phyloP scores from a whole-genome alignment of 2,329 filamentous ascomycete species.

The Diplodia seriata region DNA sequence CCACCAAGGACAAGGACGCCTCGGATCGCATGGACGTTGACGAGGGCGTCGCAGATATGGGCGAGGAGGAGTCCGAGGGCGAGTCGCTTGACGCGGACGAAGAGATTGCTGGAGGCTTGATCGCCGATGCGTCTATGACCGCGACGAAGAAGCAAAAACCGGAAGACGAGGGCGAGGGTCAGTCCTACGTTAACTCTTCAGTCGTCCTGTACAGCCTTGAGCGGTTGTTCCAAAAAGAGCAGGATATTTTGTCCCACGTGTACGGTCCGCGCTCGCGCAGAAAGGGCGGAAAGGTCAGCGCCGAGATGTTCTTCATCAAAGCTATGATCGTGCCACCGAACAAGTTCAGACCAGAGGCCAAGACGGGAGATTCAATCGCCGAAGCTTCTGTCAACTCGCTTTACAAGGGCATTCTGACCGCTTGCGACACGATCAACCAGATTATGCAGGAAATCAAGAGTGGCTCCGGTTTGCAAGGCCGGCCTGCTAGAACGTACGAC shows the following conservation, averaged over 20 bases:
- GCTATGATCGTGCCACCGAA: slow-evolving; percentile 90
- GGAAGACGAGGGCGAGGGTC: slow-evolving; percentile 51
- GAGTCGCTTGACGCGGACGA: slow-evolving; percentile 51
- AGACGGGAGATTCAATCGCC: slow-evolving; percentile 80
- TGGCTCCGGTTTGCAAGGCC: slow-evolving; percentile 48
- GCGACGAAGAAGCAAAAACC: slow-evolving; percentile 51
- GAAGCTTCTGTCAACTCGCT: slow-evolving; percentile 88
- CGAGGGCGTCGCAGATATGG: slow-evolving; percentile 74
- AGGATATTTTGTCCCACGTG: slow-evolving; percentile 81
- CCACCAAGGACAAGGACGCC: slow-evolving; percentile 55
- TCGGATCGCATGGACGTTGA: slow-evolving; percentile 61
- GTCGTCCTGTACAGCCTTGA: slow-evolving; percentile 82
- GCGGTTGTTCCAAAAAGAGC: slow-evolving; percentile 85
- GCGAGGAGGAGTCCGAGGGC: slow-evolving; percentile 37
- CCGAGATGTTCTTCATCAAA: slow-evolving; percentile 94
- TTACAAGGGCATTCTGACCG: slow-evolving; percentile 82
- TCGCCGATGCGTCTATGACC: slow-evolving; percentile 33
- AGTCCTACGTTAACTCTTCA: slow-evolving; percentile 80
- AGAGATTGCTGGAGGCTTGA: slow-evolving; percentile 42
- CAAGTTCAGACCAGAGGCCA: slow-evolving; percentile 84
- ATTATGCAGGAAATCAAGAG: slow-evolving; percentile 73
- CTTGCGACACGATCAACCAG: slow-evolving; percentile 74
- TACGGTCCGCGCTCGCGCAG: slow-evolving; percentile 77
- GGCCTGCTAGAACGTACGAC: slow-evolving; percentile 67
- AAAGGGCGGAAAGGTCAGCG: slow-evolving; percentile 62